Base-by-base conservation (phyloP, 768 basidiomycete genomes). In the Serendipita sp. region DNA sequence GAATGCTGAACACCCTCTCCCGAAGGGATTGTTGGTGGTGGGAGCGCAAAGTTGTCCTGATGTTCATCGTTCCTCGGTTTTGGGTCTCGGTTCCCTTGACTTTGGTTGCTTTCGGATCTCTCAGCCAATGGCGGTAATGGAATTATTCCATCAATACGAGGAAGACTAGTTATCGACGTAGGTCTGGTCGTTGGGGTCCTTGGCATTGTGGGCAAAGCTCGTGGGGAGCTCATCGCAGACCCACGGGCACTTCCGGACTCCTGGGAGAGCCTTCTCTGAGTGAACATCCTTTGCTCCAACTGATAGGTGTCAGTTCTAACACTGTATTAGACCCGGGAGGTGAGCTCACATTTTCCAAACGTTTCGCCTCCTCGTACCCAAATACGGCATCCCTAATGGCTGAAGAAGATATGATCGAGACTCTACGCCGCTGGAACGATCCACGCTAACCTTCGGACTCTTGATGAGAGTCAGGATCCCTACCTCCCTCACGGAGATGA, bases 351-450 rank as follows among this genome's bases (percentile, higher is more conserved):
- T 11, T 58, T 58, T 58, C 53, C 24, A 58, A 33, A 28, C 53
- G 53, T 58, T 33, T 58, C 22, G 53, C 53, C 2, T 58, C 53
- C n/a, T 58, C 53, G 24, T 58, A 58, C 11, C 53, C 53, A 58
- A 58, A 58, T 31, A 58, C 53, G 24, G 53, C 53, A n/a, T 58
- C 53, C 31, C 53, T 58, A 24, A 11, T 33, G 9, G 53, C 53
- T 58, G 30, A 28, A 58, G 22, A 24, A 42, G 20, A 42, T 20
- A 42, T 42, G 42, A 11, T 42, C 42, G 20, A 42, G 42, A 42
- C 20, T 20, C 42, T 11, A 20, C 11, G 42, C 20, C n/a, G n/a
- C n/a, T n/a, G n/a, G n/a, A n/a, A 20, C 45, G n/a, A n/a, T 9
- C n/a, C 20, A 9, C n/a, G 45, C 45, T 48, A 20, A 48, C 45